Percentiles rank a stretch among this genome's conserved stretches.
Evolutionary conservation across 768 basidiomycete genomes (phyloP).

Genomic region (Pleurotus giganteus): DNA sequence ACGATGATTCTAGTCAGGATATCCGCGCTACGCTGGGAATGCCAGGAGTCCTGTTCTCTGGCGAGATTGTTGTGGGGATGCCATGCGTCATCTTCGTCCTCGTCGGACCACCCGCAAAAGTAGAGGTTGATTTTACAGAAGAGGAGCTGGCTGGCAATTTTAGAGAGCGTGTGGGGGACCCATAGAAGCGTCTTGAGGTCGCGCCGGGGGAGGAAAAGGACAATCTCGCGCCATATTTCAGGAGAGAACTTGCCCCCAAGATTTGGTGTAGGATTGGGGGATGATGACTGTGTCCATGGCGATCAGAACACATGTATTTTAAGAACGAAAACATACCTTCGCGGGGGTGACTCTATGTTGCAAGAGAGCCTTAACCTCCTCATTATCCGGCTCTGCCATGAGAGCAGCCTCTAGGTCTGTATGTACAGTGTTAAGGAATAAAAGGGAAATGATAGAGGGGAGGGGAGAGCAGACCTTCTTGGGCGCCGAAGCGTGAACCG

Average conservation of each 20-base stretch:
- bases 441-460: background rate
- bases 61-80: conserved; percentile 8
- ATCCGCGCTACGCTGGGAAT: conserved; percentile 67
- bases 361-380: conserved; percentile 61
- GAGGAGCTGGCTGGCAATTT: conserved; percentile 65
- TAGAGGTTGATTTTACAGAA: conserved; percentile 66
- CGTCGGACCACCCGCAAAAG: conserved; percentile 35
- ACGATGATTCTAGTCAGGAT: conserved; percentile 66
- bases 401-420: conserved; percentile 68
- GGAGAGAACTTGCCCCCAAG: conserved; percentile 56
- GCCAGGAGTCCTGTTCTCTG: conserved; percentile 43
- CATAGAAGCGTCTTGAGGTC: conserved; percentile 65
- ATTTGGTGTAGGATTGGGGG: conserved; percentile 35
- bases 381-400: conserved; percentile 62
- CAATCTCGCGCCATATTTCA: conserved; percentile 75
- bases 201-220: conserved; percentile 54
- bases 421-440: conserved; percentile 6
- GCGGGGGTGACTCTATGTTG: conserved; percentile 55
- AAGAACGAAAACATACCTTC: conserved; percentile 39
- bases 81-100: conserved; percentile 23
- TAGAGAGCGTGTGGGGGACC: conserved; percentile 64
- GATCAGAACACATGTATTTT: background rate
- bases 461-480: conserved; percentile 49
- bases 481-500: conserved; percentile 58
- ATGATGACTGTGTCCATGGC: background rate